phyloP scores from a whole-genome alignment of 2,329 filamentous ascomycete species.

The Talaromyces sp. region DNA sequence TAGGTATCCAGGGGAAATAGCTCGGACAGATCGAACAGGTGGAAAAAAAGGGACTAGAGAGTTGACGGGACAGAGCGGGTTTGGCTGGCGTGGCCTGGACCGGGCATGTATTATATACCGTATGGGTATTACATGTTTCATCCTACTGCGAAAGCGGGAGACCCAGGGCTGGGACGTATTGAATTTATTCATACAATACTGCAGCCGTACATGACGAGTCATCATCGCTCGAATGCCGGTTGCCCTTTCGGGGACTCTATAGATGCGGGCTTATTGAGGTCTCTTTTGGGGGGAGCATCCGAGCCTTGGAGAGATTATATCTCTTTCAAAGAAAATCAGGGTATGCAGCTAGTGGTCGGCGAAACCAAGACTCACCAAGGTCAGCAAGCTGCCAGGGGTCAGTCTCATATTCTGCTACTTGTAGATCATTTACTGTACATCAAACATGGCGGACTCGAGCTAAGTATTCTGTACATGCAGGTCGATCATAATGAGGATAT shows the following conservation, averaged over 20 bases:
- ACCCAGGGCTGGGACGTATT: background rate
- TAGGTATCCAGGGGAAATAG: slow-evolving; percentile 1
- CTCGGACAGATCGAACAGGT: background rate
- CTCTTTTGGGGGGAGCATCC: too few relatives aligned
- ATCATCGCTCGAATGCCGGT: background rate
- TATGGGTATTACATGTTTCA: slow-evolving; percentile 6
- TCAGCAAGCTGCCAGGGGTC: too few relatives aligned
- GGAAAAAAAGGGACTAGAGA: slow-evolving; percentile 8
- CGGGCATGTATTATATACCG: slow-evolving; percentile 1
- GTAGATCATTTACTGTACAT: too few relatives aligned
- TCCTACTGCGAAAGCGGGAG: background rate
- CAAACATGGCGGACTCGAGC: too few relatives aligned
- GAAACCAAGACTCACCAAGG: too few relatives aligned
- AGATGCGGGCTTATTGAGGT: slow-evolving; percentile 5
- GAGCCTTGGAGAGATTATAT: background rate
- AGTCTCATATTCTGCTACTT: too few relatives aligned
- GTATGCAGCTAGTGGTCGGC: too few relatives aligned
- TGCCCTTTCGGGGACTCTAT: slow-evolving; percentile 20
- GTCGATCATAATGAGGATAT: too few relatives aligned
- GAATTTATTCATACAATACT: background rate
- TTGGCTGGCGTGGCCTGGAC: slow-evolving; percentile 22
- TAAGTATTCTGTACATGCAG: too few relatives aligned
- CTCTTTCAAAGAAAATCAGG: background rate
- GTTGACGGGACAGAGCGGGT: slow-evolving; percentile 12
- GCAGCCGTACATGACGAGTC: background rate